phyloP scores from a whole-genome alignment of 495 filamentous ascomycete species.

The Rusavskia elegans region DNA sequence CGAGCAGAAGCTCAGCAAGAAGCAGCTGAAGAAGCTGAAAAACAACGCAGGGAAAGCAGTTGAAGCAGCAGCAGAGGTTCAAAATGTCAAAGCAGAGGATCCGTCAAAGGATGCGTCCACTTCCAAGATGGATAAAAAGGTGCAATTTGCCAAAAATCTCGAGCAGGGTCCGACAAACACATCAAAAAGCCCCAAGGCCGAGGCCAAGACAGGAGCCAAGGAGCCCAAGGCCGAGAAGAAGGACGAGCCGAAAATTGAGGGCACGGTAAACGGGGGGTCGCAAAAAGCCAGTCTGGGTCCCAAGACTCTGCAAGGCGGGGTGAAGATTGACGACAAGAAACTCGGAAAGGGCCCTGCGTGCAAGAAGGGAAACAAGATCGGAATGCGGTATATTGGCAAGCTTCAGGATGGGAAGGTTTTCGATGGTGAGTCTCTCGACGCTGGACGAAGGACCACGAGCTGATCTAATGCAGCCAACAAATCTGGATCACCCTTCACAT shows the following conservation, averaged over 20 bases:
- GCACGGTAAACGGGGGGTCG: slow-evolving; percentile 21
- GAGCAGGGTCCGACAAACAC: slow-evolving; percentile 85
- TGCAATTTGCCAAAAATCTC: slow-evolving; percentile 96
- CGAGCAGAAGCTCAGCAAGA: slow-evolving; percentile 65
- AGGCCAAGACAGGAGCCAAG: slow-evolving; percentile 19
- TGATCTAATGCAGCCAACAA: slow-evolving; percentile 56
- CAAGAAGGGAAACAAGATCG: slow-evolving; percentile 73
- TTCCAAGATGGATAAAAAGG: slow-evolving; percentile 74
- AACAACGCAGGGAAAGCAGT: slow-evolving; percentile 81
- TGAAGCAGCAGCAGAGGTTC: slow-evolving; percentile 35
- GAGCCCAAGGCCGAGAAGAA: slow-evolving; percentile 18
- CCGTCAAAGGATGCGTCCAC: slow-evolving; percentile 27
- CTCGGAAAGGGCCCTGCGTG: slow-evolving; percentile 62
- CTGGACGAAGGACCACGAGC: slow-evolving; percentile 1
- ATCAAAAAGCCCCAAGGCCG: slow-evolving; percentile 21
- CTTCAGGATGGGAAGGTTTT: slow-evolving; percentile 83
- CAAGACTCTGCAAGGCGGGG: slow-evolving; percentile 59
- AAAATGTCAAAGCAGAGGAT: slow-evolving; percentile 35
- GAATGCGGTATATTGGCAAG: slow-evolving; percentile 97
- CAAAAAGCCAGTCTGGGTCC: slow-evolving; percentile 42
- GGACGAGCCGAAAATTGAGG: slow-evolving; percentile 18
- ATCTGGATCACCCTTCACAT: slow-evolving; percentile 89
- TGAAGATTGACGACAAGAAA: slow-evolving; percentile 93
- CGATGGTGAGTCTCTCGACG: slow-evolving; percentile 46
- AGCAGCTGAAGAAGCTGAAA: slow-evolving; percentile 97